Percentiles rank a stretch among this genome's conserved stretches.
Evolutionary conservation across 1,284 basidiomycete species (phyloP).

Genomic region (Trichosporon asahii): DNA sequence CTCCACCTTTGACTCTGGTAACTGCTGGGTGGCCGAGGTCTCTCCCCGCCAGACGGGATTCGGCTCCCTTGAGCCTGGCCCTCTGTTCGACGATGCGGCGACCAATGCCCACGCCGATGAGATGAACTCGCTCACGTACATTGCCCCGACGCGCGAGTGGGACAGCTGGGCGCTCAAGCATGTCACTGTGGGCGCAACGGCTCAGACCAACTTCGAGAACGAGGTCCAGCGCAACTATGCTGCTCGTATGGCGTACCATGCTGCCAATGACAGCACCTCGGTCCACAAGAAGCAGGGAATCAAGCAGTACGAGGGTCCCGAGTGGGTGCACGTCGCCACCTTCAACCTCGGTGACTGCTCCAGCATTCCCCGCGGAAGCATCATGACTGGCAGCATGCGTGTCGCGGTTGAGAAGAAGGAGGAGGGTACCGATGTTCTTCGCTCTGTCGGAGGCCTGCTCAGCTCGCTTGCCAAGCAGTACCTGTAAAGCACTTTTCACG

Average conservation of each 20-base stretch:
- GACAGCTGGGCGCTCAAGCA: neutral
- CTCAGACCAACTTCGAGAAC: slow-evolving; percentile 2
- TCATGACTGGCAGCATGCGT: neutral
- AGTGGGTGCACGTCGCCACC: neutral
- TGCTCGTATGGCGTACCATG: neutral
- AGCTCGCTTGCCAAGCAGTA: neutral
- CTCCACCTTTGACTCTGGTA: neutral
- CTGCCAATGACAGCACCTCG: neutral
- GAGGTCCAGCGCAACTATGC: neutral
- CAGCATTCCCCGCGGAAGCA: neutral
- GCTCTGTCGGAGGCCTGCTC: neutral
- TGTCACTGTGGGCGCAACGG: neutral
- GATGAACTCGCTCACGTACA: neutral
- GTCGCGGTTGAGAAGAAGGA: neutral
- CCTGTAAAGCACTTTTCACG: too few relatives aligned
- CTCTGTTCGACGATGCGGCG: neutral
- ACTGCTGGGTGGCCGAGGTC: neutral
- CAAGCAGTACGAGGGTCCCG: neutral
- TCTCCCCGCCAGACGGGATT: neutral
- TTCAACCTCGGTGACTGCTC: slow-evolving; percentile 8
- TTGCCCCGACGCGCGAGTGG: neutral
- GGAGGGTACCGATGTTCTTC: neutral
- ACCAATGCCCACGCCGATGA: neutral
- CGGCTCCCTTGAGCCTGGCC: neutral
- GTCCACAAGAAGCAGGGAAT: neutral